Base-by-base conservation (phyloP, 73 alveolate genomes). In the Diophrys appendiculata region DNA sequence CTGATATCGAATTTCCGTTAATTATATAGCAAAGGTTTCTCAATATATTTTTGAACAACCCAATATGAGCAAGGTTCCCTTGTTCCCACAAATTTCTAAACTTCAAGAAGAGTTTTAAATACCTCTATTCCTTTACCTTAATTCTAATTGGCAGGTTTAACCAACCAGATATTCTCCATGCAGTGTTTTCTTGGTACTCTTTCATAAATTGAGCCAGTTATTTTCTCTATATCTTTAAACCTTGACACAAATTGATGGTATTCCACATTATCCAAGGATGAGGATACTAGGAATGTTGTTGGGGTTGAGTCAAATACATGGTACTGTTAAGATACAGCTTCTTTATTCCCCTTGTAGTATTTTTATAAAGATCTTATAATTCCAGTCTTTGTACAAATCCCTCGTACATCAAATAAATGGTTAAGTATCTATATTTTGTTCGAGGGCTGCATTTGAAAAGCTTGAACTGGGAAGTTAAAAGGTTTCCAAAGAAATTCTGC, bases 1-100 rank as follows among this genome's bases (percentile, higher is more conserved):
- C 97, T 78, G 27, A 95, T 87, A 83, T 92, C 98, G 78, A 92
- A 95, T 73, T 95, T 92, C 80, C 97, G 82, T 29, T 93, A 95
- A 68, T 92, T 90, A 78, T 80, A 90, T 65, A 92, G 84, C 68
- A 90, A 54, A 0, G 99, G 98, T 30, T 76, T 82, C 77, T 93
- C 97, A 24, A 95, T 72, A 80, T 95, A 95, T 82, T 92, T 92
- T 85, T 95, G 92, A 0, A 95, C 83, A 2, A 94, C 94, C 94
- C 94, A 87, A 60, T 80, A 87, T 0, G 84, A 65, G 54, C 64
- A 73, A 28, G 64, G 56, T 26, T 85, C 65, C n/a, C 79, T 56
- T 30, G 85, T 65, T 0, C 72, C 72, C 2, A 87, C 76, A 30
- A 83, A 87, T 25, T 69, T 65, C 43, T 74, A 52, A 34, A 87